phyloP scores from a whole-genome alignment of 1,284 basidiomycete genomes.

The Ustilago trichophora region DNA sequence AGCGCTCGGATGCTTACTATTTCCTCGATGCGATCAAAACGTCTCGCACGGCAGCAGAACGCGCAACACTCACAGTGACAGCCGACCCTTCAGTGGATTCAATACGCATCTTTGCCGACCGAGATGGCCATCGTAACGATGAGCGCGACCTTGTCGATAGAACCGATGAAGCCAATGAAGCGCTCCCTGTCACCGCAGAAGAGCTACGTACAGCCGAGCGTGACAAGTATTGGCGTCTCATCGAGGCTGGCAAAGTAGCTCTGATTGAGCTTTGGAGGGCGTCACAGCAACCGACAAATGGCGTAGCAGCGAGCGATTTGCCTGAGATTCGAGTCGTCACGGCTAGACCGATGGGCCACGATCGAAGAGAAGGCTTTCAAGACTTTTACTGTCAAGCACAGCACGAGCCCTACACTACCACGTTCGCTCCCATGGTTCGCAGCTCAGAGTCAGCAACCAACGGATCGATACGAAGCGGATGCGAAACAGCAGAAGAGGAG shows the following conservation, averaged over 20 bases:
- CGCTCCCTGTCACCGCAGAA: constrained; percentile 1
- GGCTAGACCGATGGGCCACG: constrained; percentile 31
- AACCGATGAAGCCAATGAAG: background rate
- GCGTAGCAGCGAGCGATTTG: background rate
- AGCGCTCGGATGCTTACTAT: constrained; percentile 3
- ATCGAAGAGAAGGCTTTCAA: constrained; percentile 32
- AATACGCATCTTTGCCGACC: no score
- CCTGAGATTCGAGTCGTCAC: constrained; percentile 34
- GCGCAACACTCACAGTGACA: no score
- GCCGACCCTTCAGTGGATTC: no score
- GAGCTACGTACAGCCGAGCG: constrained; percentile 20
- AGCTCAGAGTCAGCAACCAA: background rate
- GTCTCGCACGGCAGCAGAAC: constrained; percentile 4
- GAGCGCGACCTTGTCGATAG: no score
- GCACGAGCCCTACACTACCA: constrained; percentile 2
- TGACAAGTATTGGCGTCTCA: constrained; percentile 21
- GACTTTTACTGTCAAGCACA: constrained; percentile 43
- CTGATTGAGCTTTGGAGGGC: constrained; percentile 21
- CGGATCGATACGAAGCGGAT: background rate
- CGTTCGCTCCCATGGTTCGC: background rate
- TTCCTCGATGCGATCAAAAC: constrained; percentile 1
- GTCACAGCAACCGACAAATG: background rate
- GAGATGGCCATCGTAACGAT: no score
- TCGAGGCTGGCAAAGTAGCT: constrained; percentile 27
- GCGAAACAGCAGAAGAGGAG: background rate